Evolutionary conservation across 495 filamentous ascomycete genomes (phyloP).

Genomic region (Gamarada debralockiae): DNA sequence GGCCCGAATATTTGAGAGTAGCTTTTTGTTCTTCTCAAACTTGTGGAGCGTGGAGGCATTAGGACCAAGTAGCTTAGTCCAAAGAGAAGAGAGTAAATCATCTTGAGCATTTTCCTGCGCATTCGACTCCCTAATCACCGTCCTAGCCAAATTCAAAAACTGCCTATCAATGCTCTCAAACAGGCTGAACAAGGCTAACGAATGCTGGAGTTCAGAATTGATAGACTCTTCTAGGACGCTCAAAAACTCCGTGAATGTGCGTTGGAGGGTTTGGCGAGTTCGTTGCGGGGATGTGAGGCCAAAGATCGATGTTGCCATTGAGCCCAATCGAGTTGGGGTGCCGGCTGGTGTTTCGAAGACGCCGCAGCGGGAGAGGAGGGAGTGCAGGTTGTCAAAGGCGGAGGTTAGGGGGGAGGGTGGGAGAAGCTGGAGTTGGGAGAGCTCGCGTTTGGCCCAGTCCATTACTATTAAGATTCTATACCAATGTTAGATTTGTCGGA

Average conservation of each 20-base stretch:
- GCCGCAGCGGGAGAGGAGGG: slow-evolving; percentile 62
- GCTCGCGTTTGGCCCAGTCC: slow-evolving; percentile 89
- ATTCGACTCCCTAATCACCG: slow-evolving; percentile 78
- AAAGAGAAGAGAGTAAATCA: slow-evolving; percentile 77
- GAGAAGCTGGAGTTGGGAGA: slow-evolving; percentile 44
- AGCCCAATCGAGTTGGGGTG: slow-evolving; percentile 62
- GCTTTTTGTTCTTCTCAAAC: slow-evolving; percentile 79
- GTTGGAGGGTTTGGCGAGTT: slow-evolving; percentile 73
- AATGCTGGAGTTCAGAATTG: slow-evolving; percentile 73
- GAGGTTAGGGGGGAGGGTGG: slow-evolving; percentile 56
- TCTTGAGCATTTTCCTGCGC: slow-evolving; percentile 72
- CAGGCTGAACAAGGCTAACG: slow-evolving; percentile 69
- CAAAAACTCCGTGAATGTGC: slow-evolving; percentile 84
- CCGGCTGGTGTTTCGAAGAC: slow-evolving; percentile 62
- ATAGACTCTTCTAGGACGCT: slow-evolving; percentile 86
- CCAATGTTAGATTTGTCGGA: slow-evolving; percentile 7
- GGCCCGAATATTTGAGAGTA: slow-evolving; percentile 70
- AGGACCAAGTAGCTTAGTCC: slow-evolving; percentile 76
- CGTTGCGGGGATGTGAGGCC: slow-evolving; percentile 75
- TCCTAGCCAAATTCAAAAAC: slow-evolving; percentile 81
- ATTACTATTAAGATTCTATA: slow-evolving; percentile 79
- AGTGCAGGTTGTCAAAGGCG: slow-evolving; percentile 76
- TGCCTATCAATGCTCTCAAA: slow-evolving; percentile 87
- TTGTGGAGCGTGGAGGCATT: slow-evolving; percentile 70
- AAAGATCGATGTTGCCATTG: slow-evolving; percentile 63